phyloP scores from a whole-genome alignment of 768 basidiomycete genomes.

The Candolleomyces efflorescens region DNA sequence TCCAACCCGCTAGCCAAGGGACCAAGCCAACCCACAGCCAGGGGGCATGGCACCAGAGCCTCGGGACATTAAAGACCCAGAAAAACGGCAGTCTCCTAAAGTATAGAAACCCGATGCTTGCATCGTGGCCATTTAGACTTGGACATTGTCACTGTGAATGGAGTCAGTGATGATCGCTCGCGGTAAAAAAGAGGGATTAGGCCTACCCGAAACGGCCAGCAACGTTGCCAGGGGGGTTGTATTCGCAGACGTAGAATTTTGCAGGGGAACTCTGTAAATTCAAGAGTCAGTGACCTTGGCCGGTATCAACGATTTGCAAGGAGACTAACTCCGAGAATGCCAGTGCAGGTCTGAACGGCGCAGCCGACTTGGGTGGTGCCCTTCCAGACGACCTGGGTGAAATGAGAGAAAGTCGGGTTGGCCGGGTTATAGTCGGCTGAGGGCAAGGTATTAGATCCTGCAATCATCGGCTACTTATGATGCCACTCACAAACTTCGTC shows the following conservation, averaged over 20 bases:
- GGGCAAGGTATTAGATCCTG: neutral
- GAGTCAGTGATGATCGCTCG: neutral
- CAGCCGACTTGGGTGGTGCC: constrained; percentile 54
- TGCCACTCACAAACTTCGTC: constrained; percentile 57
- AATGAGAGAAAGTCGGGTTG: constrained; percentile 49
- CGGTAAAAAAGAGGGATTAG: neutral
- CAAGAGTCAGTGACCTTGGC: neutral
- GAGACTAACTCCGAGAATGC: constrained; percentile 48
- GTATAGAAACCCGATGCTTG: neutral
- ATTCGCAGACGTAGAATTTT: constrained; percentile 67
- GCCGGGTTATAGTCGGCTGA: constrained; percentile 38
- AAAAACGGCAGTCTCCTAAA: too few relatives aligned
- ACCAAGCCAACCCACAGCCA: too few relatives aligned
- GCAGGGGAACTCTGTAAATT: constrained; percentile 26
- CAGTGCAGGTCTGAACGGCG: constrained; percentile 43
- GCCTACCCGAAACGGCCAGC: constrained; percentile 58
- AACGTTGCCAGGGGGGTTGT: constrained; percentile 60
- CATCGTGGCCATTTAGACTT: constrained; percentile 16
- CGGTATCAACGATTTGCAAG: neutral
- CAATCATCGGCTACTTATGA: neutral
- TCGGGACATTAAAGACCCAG: too few relatives aligned
- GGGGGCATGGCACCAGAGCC: too few relatives aligned
- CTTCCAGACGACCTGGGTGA: constrained; percentile 65
- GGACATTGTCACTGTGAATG: constrained; percentile 36
- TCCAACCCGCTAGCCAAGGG: too few relatives aligned